Evolutionary conservation across 2,329 filamentous ascomycete genomes (phyloP).

Genomic region (Myriosclerotinia duriaeana): DNA sequence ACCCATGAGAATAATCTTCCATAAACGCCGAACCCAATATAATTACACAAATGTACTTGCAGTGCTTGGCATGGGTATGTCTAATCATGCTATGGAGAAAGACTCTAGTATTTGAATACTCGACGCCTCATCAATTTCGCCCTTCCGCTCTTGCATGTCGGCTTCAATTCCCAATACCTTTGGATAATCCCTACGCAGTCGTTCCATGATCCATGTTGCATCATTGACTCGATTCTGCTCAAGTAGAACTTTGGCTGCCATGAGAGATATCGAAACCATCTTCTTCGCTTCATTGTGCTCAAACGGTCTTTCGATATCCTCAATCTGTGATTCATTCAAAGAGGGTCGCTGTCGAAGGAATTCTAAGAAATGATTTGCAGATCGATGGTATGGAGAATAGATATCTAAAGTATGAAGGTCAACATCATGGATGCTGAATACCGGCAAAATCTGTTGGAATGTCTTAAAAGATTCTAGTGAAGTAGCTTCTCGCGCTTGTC

Average conservation of each 20-base stretch:
- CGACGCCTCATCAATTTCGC: slow-evolving; percentile 32
- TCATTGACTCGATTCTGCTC: slow-evolving; percentile 31
- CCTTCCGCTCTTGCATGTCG: slow-evolving; percentile 25
- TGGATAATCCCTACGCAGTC: slow-evolving; percentile 32
- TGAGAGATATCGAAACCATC: slow-evolving; percentile 29
- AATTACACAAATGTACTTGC: background rate
- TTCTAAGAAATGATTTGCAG: slow-evolving; percentile 24
- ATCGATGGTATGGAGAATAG: slow-evolving; percentile 35
- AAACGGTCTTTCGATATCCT: background rate
- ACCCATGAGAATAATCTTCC: background rate
- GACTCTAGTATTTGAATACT: slow-evolving; percentile 35
- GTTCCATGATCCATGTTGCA: slow-evolving; percentile 36
- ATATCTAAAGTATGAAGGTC: slow-evolving; percentile 15
- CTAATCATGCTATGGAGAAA: slow-evolving; percentile 27
- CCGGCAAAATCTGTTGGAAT: slow-evolving; percentile 17
- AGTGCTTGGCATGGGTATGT: no score
- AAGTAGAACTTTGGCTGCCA: slow-evolving; percentile 35
- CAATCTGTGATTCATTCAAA: background rate
- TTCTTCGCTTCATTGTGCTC: slow-evolving; percentile 1
- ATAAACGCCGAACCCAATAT: slow-evolving; percentile 1
- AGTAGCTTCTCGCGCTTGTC: slow-evolving; percentile 5
- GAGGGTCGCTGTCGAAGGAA: background rate
- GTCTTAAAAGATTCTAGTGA: slow-evolving; percentile 15
- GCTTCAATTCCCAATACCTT: slow-evolving; percentile 30
- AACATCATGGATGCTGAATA: slow-evolving; percentile 19